Evolutionary conservation across 257 asterid genomes (phyloP).

Genomic region (Coffea eugenioides): DNA sequence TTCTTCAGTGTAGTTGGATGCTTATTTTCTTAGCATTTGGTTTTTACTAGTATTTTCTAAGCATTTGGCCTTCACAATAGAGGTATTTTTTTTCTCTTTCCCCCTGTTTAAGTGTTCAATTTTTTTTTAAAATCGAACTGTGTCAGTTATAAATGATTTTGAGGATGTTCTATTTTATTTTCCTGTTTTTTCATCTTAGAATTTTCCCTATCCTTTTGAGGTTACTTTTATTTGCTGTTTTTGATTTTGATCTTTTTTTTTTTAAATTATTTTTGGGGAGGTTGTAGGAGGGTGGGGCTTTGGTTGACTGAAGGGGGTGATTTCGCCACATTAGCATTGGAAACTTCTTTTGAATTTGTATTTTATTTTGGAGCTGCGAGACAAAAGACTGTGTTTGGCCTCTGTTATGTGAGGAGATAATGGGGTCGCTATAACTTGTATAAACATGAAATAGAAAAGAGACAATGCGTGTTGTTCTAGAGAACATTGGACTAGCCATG

Average conservation of each 20-base stretch:
- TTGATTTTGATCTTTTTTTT: too few relatives aligned
- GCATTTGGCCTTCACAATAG: background rate
- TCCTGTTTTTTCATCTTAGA: background rate
- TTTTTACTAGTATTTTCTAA: background rate
- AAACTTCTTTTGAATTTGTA: background rate
- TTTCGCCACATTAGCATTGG: background rate
- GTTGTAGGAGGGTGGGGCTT: background rate
- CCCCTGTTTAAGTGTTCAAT: background rate
- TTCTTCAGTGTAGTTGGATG: background rate
- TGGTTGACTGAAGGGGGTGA: background rate
- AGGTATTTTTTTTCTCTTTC: background rate
- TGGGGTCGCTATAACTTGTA: background rate
- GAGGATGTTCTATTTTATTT: background rate
- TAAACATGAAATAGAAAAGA: background rate
- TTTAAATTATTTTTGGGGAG: too few relatives aligned
- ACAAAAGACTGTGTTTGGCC: background rate
- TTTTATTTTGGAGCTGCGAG: background rate
- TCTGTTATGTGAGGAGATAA: background rate
- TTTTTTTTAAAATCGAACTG: background rate
- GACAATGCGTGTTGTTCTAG: background rate
- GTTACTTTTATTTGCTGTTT: background rate
- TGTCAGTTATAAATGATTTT: background rate
- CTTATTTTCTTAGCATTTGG: background rate
- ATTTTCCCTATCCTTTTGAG: background rate
- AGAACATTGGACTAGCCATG: background rate